Evolutionary conservation across 805 yeast species (phyloP).

Genomic region (Wickerhamiella azyma): DNA sequence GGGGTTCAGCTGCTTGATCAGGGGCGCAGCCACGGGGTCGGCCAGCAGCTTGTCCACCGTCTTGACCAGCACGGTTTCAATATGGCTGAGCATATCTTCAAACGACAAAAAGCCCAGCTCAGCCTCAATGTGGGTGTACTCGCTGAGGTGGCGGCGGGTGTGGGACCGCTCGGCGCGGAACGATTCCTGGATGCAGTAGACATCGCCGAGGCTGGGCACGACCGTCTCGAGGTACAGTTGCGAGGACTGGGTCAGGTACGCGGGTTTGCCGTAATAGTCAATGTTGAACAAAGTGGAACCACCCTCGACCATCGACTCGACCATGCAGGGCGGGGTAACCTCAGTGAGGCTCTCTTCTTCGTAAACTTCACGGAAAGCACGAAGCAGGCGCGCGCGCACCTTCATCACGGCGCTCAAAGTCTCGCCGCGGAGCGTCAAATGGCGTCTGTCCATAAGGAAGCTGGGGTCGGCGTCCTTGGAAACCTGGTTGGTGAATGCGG

Average conservation of each 20-base stretch:
- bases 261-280: slow-evolving; percentile 94
- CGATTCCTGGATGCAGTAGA: slow-evolving; percentile 92
- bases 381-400: slow-evolving; percentile 73
- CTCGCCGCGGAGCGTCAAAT: slow-evolving; percentile 93
- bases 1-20: slow-evolving; percentile 86
- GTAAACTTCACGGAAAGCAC: slow-evolving; percentile 62
- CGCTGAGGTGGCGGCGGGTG: slow-evolving; percentile 94
- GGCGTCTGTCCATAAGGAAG: slow-evolving; percentile 84
- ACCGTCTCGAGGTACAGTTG: slow-evolving; percentile 95
- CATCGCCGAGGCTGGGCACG: slow-evolving; percentile 93
- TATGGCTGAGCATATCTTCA: slow-evolving; percentile 73
- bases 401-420: slow-evolving; percentile 83
- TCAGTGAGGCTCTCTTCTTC: slow-evolving; percentile 64
- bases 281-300: slow-evolving; percentile 90
- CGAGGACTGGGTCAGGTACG: slow-evolving; percentile 90
- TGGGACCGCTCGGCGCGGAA: slow-evolving; percentile 99
- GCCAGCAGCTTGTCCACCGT: slow-evolving; percentile 63
- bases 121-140: slow-evolving; percentile 93
- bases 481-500: slow-evolving; percentile 84
- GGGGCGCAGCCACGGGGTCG: slow-evolving; percentile 86
- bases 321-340: slow-evolving; percentile 99
- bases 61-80: slow-evolving; percentile 63
- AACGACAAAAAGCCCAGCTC: slow-evolving; percentile 81
- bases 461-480: slow-evolving; percentile 93
- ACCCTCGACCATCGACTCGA: slow-evolving; percentile 98